These are phyloP conservation scores for Speleostelium caveatum DNA, from an alignment of 78 protist genomes.

Conservation along the genomic window DNA sequence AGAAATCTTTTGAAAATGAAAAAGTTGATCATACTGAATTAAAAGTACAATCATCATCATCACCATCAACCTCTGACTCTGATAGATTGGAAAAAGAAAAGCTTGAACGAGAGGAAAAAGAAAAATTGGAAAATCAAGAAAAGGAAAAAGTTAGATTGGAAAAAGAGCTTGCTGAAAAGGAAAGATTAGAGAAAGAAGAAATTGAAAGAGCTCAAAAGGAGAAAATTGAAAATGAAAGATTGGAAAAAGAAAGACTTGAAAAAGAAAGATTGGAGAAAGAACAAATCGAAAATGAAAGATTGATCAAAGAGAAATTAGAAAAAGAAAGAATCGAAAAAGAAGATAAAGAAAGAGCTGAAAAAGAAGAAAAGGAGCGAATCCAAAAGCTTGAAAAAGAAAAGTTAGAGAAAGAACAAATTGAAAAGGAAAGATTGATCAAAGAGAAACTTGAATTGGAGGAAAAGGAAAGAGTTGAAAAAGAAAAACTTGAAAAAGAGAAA, in stretches of 20 bases:
- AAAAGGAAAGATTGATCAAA: not conserved
- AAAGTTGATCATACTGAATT: not conserved
- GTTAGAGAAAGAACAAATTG: too few relatives aligned
- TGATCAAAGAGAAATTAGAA: not conserved
- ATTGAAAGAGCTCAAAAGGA: not conserved
- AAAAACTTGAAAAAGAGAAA: conserved; percentile 16
- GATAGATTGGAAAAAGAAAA: conserved; percentile 25
- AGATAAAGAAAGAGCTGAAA: not conserved
- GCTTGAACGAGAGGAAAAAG: not conserved
- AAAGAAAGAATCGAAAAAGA: conserved; percentile 13
- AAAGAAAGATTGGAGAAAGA: too few relatives aligned
- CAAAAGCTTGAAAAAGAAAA: too few relatives aligned
- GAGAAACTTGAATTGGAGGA: conserved; percentile 33
- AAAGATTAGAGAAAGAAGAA: conserved; percentile 11
- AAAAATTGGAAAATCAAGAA: not conserved
- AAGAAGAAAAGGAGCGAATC: too few relatives aligned
- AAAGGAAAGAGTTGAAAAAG: not conserved
- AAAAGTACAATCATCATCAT: not conserved
- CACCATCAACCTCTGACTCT: not conserved
- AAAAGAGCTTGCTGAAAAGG: not conserved
- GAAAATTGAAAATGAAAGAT: too few relatives aligned
- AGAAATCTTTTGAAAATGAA: conserved; percentile 5
- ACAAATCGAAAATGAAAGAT: not conserved
- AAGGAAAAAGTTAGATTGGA: not conserved
- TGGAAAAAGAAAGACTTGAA: too few relatives aligned